Conservation (phyloP, 805 yeast species). For the Ogataea glucozyma region DNA sequence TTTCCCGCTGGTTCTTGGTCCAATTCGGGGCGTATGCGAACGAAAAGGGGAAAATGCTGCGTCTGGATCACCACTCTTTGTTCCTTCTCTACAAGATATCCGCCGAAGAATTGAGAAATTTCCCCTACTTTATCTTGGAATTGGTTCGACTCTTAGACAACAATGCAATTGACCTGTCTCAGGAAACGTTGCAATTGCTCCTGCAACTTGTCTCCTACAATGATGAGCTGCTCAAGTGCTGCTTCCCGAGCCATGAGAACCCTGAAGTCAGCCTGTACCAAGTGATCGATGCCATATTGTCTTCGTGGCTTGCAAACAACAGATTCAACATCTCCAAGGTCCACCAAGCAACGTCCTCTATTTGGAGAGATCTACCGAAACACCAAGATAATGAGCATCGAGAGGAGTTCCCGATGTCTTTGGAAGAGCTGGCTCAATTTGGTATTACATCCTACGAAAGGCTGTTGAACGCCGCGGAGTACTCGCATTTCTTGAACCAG, state of each 20-base stretch:
- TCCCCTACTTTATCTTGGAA: constrained; percentile 21
- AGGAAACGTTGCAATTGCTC: constrained; percentile 17
- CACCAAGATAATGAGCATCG: constrained; percentile 6
- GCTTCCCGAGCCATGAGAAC: constrained; percentile 11
- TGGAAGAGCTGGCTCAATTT: constrained; percentile 23
- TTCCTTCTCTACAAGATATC: constrained; percentile 22
- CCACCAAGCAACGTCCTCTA: constrained; percentile 11
- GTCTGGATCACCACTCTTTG: constrained; percentile 10
- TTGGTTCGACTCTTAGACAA: constrained; percentile 19
- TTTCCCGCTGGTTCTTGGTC: constrained; percentile 15
- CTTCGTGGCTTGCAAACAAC: constrained; percentile 23
- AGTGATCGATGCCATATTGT: constrained; percentile 15
- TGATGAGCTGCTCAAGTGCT: constrained; percentile 22
- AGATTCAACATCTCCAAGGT: constrained; percentile 13
- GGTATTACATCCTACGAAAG: constrained; percentile 33
- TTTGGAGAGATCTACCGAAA: constrained; percentile 10
- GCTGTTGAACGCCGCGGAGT: constrained; percentile 35
- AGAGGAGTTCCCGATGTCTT: constrained; percentile 10
- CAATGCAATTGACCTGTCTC: constrained; percentile 9
- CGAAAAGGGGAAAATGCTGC: not conserved
- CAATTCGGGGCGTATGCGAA: constrained; percentile 7
- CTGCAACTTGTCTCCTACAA: constrained; percentile 26
- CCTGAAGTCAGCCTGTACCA: constrained; percentile 20
- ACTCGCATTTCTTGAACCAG: constrained; percentile 29
- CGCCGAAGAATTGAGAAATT: constrained; percentile 15